Evolutionary conservation across 2,329 filamentous ascomycete species (phyloP), one percentile per base, ranked within the genome.

Genomic region (Sclerotinia nivalis): DNA sequence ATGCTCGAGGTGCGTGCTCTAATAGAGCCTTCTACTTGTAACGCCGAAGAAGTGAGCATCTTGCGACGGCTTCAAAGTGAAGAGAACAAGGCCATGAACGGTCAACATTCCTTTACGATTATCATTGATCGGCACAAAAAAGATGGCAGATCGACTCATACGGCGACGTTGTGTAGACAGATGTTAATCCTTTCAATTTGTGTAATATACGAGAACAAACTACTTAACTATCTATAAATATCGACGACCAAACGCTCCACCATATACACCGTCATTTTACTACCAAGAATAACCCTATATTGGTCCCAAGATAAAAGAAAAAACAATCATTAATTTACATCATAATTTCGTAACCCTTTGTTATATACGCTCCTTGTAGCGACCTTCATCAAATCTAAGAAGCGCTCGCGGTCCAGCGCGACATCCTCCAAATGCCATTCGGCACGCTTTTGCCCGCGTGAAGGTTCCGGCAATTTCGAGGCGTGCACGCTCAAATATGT

Each of bases 401-500:
- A 60, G 15, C 56, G 56, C 12, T 43, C 56, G 45, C 56, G 56
- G 1, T 60, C 56, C 22, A 60, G 8, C n/a, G 13, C 8, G 56
- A 60, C 20, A 60, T 60, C 56, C 20, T 45, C n/a, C 37, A 10
- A 13, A 45, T 45, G 37, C 56, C 37, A 60, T 10, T 28, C 37
- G 7, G 28, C 28, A 25, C 37, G 37, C 7, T n/a, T 60, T 45
- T 28, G 13, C 7, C 56, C 20, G 22, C 37, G 56, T 20, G 56
- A 45, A 25, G 56, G 56, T 10, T 22, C 8, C 7, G 37, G 37
- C 1, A 60, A 1, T 6, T 60, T 60, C 37, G 37, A 60, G 20
- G 37, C 56, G 3, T 60, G 56, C 20, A 60, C 56, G n/a, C 56
- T 60, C 2, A 60, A 15, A 45, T 45, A 60, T 45, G 56, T 60